Base-by-base conservation (phyloP, 192 early-diverging fungal genomes). In the Glomus cerebriforme region DNA sequence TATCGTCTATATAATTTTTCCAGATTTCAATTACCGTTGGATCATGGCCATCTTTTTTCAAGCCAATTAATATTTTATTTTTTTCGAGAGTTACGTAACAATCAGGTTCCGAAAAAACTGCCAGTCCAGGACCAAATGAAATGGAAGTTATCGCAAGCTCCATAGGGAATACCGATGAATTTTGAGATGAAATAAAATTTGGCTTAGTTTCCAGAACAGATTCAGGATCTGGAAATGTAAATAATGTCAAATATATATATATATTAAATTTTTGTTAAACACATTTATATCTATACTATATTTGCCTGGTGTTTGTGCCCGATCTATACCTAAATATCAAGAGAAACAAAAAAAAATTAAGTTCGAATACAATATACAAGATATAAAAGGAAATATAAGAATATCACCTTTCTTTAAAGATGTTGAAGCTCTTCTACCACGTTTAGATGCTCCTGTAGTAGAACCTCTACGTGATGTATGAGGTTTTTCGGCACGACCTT, bases 101-200 rank as follows among this genome's bases (percentile, higher is more conserved):
- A 68, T 85, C 82, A 0, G 84, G 81, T n/a, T 85, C 81, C 9
- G 32, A 70, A 35, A 81, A 85, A 29, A 76, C 47, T 7, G 79
- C 80, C 34, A 81, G 81, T 45, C 75, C 80, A 0, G 81, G 80
- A 24, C 84, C 84, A 70, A 85, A 85, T 34, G 78, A 76, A 22
- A 85, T 82, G 4, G 84, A 85, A 47, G 78, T 82, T 31, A 82
- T 81, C 26, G 77, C 80, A 13, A 85, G 79, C n/a, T 78, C 77
- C 19, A 85, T 47, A 24, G 84, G 84, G 35, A 79, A 85, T 26
- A 75, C 74, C 22, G 62, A 35, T 68, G 32, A n/a, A 35, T 31
- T 68, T 39, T n/a, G 66, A 75, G 73, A 82, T 80, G 19, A 49
- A 75, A 62, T 81, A 75, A 32, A 54, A 47, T 58, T 81, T 60